phyloP scores from a whole-genome alignment of 2,329 filamentous ascomycete genomes.

The Amauroascus verrucosus region DNA sequence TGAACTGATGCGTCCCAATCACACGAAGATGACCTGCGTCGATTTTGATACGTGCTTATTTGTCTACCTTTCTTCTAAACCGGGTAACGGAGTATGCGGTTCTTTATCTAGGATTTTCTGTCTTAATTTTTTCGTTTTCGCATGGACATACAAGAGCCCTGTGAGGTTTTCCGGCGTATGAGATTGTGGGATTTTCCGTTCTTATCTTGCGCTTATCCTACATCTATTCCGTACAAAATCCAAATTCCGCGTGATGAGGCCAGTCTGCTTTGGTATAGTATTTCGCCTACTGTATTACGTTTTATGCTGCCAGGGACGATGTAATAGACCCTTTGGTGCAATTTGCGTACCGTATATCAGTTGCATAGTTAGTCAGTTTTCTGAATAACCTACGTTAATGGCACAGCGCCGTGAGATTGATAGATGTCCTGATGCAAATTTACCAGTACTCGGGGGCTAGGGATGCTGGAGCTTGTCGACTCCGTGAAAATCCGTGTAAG shows the following conservation, averaged over 20 bases:
- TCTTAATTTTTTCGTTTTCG: background rate
- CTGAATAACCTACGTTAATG: too few species aligned
- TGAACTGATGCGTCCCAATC: conserved; percentile 40
- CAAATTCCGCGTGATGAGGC: background rate
- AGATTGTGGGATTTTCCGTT: background rate
- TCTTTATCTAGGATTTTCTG: background rate
- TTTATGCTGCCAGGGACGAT: background rate
- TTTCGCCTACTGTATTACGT: background rate
- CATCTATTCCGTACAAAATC: background rate
- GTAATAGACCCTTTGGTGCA: background rate
- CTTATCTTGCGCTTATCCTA: background rate
- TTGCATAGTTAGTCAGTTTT: too few species aligned
- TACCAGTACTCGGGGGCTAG: too few species aligned
- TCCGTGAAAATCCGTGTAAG: too few species aligned
- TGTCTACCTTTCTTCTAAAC: background rate
- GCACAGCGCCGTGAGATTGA: too few species aligned
- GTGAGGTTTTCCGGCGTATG: background rate
- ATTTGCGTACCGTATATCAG: too few species aligned
- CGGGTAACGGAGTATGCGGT: background rate
- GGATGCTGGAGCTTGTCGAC: too few species aligned
- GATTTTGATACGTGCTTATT: background rate
- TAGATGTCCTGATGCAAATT: too few species aligned
- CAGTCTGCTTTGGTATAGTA: background rate
- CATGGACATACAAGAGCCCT: background rate
- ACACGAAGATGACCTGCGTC: background rate